Evolutionary conservation across 768 basidiomycete species (phyloP).

Genomic region (Boletus pseudo-olivaceus): DNA sequence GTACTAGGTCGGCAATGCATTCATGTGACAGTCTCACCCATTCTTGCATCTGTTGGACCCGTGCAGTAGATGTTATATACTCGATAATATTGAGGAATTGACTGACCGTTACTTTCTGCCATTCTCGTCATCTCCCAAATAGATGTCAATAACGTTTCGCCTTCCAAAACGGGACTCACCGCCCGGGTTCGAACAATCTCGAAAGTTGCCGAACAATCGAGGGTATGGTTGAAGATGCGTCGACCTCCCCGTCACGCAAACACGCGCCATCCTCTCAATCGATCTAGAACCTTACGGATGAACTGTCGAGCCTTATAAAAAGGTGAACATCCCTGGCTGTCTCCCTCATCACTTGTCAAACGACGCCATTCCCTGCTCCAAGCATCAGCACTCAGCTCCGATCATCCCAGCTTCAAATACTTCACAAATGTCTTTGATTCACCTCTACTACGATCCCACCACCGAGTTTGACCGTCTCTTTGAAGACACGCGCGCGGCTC

Average conservation of each 20-base stretch:
- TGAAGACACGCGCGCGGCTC: conserved; percentile 24
- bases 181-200: conserved; percentile 4
- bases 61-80: too few species aligned
- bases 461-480: conserved; percentile 7
- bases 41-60: too few species aligned
- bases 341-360: background rate
- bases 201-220: conserved; percentile 6
- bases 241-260: background rate
- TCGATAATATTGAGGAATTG: too few species aligned
- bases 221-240: too few species aligned
- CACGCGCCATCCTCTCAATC: background rate
- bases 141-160: background rate
- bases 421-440: background rate
- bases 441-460: conserved; percentile 1
- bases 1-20: too few species aligned
- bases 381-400: background rate
- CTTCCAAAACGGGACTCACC: conserved; percentile 7
- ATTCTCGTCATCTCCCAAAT: conserved; percentile 1
- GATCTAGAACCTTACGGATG: conserved; percentile 7
- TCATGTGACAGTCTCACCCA: too few species aligned
- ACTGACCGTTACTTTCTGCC: too few species aligned
- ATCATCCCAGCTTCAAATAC: background rate
- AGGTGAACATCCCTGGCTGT: background rate
- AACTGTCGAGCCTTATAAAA: conserved; percentile 1
- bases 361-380: background rate